phyloP scores from a whole-genome alignment of 495 filamentous ascomycete genomes.

The Amniculicola lignicola region DNA sequence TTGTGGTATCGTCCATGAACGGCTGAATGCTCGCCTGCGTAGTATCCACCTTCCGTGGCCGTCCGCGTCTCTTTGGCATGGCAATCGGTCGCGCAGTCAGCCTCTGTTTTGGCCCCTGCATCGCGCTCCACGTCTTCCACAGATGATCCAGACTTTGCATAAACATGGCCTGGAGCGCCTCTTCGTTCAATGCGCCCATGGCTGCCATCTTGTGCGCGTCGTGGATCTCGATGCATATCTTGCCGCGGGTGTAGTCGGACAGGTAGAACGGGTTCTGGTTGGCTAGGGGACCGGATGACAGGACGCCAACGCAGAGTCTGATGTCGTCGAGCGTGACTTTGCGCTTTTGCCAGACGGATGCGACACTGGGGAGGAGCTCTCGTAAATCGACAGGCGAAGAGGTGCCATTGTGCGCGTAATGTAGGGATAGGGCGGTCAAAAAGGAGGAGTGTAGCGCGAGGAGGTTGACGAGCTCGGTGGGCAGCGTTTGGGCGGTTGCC shows the following conservation, averaged over 20 bases:
- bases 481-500: slow-evolving; percentile 41
- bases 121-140: slow-evolving; percentile 45
- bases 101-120: background rate
- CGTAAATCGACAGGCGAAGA: slow-evolving; percentile 57
- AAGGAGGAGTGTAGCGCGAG: slow-evolving; percentile 56
- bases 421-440: slow-evolving; percentile 55
- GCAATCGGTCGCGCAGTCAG: slow-evolving; percentile 20
- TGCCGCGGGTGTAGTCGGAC: slow-evolving; percentile 58
- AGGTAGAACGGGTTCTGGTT: slow-evolving; percentile 45
- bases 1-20: slow-evolving; percentile 7
- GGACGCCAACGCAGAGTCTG: slow-evolving; percentile 48
- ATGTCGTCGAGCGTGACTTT: slow-evolving; percentile 59
- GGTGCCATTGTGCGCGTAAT: slow-evolving; percentile 63
- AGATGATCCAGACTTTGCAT: slow-evolving; percentile 47
- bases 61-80: slow-evolving; percentile 28
- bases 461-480: slow-evolving; percentile 55
- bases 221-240: slow-evolving; percentile 48
- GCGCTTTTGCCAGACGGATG: slow-evolving; percentile 60
- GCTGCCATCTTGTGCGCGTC: slow-evolving; percentile 40
- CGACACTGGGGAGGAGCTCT: slow-evolving; percentile 53
- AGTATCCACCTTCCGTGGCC: slow-evolving; percentile 18
- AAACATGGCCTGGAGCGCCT: slow-evolving; percentile 54
- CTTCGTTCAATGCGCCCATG: slow-evolving; percentile 54
- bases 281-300: slow-evolving; percentile 35
- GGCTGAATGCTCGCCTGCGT: slow-evolving; percentile 20